These are phyloP conservation scores for Simplicillium aogashimaense DNA, from an alignment of 2,329 filamentous ascomycete genomes.

Conservation along the genomic window DNA sequence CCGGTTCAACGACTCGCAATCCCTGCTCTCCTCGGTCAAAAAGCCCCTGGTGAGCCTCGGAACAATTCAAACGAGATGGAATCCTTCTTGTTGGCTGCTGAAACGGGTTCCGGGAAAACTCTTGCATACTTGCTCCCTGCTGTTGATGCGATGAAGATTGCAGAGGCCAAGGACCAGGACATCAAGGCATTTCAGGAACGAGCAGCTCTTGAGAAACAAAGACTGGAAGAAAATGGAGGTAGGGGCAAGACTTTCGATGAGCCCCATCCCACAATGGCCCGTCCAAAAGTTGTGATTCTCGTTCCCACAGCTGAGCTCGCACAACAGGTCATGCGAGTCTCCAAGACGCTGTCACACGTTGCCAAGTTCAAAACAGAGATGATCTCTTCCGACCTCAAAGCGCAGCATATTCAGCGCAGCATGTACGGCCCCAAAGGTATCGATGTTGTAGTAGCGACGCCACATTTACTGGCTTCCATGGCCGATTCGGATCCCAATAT, in stretches of 20 bases:
- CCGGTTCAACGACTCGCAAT: slow-evolving; percentile 86
- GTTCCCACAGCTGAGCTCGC: slow-evolving; percentile 91
- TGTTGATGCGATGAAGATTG: slow-evolving; percentile 74
- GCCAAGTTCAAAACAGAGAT: slow-evolving; percentile 80
- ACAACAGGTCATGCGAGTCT: slow-evolving; percentile 69
- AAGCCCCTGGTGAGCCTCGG: slow-evolving; percentile 17
- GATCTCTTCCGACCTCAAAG: slow-evolving; percentile 67
- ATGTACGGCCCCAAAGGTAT: slow-evolving; percentile 75
- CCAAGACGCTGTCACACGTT: slow-evolving; percentile 74
- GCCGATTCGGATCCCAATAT: slow-evolving; percentile 85
- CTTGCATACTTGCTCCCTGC: slow-evolving; percentile 82
- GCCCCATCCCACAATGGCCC: slow-evolving; percentile 62
- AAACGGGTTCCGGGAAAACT: slow-evolving; percentile 96
- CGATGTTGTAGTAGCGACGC: slow-evolving; percentile 79
- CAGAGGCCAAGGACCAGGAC: slow-evolving; percentile 51
- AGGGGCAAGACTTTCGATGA: slow-evolving; percentile 58
- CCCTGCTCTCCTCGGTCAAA: slow-evolving; percentile 61
- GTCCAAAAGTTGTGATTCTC: slow-evolving; percentile 75
- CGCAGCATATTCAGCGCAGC: slow-evolving; percentile 72
- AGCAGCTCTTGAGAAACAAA: slow-evolving; percentile 44
- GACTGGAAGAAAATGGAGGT: slow-evolving; percentile 40
- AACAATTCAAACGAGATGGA: slow-evolving; percentile 27
- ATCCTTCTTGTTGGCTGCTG: slow-evolving; percentile 75
- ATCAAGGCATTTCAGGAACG: slow-evolving; percentile 48
- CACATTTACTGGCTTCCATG: slow-evolving; percentile 81